Evolutionary conservation across 2,329 filamentous ascomycete genomes (phyloP), one percentile per base, ranked within the genome.

Genomic region (Nemania bipapillata): DNA sequence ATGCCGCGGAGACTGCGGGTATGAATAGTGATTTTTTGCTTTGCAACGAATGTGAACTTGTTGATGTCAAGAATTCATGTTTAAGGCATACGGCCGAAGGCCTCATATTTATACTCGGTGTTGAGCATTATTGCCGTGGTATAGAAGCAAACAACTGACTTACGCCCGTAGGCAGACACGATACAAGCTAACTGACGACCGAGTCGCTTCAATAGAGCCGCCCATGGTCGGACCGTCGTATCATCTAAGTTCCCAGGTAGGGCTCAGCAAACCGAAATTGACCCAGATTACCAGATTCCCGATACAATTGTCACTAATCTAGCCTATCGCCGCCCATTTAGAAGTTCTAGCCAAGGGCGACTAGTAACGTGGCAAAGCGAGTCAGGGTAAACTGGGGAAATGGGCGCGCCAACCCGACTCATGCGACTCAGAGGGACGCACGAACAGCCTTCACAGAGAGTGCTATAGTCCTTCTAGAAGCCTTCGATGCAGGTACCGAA

Each of bases 91-190:
- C 30, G 6, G 30, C 50, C 42, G 28, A 2, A 40, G 20, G 26
- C 9, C 28, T 35, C 35, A n/a, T 65, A 71, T 60, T 71, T 70
- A 70, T 71, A 64, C 12, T 5, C 58, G 17, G 11, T 35, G n/a
- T 32, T 15, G 9, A 24, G 37, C 57, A 26, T 22, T 3, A 7
- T 28, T 7, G 7, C 26, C 2, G n/a, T n/a, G n/a, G n/a, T n/a
- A n/a, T 5, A 35, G 15, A 8, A 20, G 37, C 8, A 4, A 49
- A 40, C 15, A 26, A 20, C 52, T 35, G 32, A 61, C 35, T 32
- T 52, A 35, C 45, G n/a, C 17, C 35, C 30, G 22, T 20, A 2
- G 26, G 20, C 4, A 3, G n/a, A 28, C 57, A 54, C 37, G 45
- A 57, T 57, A 40, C 52, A 40, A 40, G 52, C 22, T 17, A 30